These are phyloP conservation scores for Kuraishia hungarica DNA, from an alignment of 805 yeast genomes.

Conservation along the genomic window DNA sequence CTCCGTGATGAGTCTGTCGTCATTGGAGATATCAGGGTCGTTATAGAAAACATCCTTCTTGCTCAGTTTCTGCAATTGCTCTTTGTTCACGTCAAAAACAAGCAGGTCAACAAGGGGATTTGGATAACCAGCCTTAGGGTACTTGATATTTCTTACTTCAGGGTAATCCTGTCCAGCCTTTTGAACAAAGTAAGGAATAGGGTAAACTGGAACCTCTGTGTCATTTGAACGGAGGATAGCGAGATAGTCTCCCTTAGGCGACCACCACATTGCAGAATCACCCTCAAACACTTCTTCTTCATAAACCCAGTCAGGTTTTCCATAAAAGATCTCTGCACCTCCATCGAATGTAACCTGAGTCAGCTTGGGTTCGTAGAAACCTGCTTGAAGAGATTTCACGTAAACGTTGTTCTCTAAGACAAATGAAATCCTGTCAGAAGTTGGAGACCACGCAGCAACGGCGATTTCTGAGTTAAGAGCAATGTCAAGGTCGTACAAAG, in stretches of 20 bases:
- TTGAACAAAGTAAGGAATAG: conserved; percentile 69
- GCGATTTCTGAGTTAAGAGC: conserved; percentile 24
- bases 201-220: conserved; percentile 60
- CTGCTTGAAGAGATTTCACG: conserved; percentile 28
- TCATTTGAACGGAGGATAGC: conserved; percentile 67
- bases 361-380: conserved; percentile 13
- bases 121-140: conserved; percentile 77
- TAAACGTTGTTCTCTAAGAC: conserved; percentile 67
- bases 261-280: conserved; percentile 82
- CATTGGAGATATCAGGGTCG: conserved; percentile 28
- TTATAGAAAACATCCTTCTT: conserved; percentile 31
- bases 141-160: conserved; percentile 50
- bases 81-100: conserved; percentile 29
- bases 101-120: conserved; percentile 60
- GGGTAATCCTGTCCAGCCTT: conserved; percentile 47
- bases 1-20: conserved; percentile 52
- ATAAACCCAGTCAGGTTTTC: conserved; percentile 91
- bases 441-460: conserved; percentile 67
- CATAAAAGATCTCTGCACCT: conserved; percentile 63
- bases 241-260: conserved; percentile 59
- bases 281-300: conserved; percentile 80
- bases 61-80: conserved; percentile 12
- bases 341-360: conserved; percentile 64
- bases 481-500: conserved; percentile 15
- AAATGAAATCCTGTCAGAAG: conserved; percentile 55